Evolutionary conservation across 2,329 filamentous ascomycete genomes (phyloP), one percentile per base, ranked within the genome.

Genomic region (Zopfia rhizophila): DNA sequence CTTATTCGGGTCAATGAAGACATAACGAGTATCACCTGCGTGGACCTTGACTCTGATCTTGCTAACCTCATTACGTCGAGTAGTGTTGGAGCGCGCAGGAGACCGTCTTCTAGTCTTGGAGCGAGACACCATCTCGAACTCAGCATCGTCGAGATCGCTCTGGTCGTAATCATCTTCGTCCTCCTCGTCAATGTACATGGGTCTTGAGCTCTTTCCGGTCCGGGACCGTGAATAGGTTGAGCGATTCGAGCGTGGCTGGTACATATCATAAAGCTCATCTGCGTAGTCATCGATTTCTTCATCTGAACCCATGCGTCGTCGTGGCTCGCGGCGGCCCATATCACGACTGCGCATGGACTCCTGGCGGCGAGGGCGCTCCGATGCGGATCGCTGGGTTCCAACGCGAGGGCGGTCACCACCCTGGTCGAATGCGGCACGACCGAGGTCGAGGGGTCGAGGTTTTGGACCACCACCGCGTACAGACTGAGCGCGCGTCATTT

Each of bases 41-140:
- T 97, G 92, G 2, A 96, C 91, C 77, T 99, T 99, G 69, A 97
- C 86, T 25, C 92, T 85, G 55, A 97, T 86, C 72, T 92, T 77
- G 53, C 83, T 84, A 45, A 94, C 78, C 5, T 90, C 88, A 1
- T 84, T 83, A 31, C 66, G 65, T 7, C 69, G 65, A 8, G 69
- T 67, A 11, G 60, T 65, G 10, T 55, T 58, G 11, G 66, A 69
- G 38, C 67, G 73, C 65, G 35, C 76, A 73, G 64, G 82, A 69
- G 61, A 76, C 60, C 66, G 60, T 49, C 64, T 62, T 33, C 68
- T 65, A 6, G 65, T 59, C 46, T 72, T 71, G 13, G 63, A 56
- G 7, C 80, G 76, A 36, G 77, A 84, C 23, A 92, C 76, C 78
- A 93, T 91, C 65, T 95, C 90, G 51, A 93, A 93, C 16, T 91